Evolutionary conservation across 768 basidiomycete species (phyloP), one percentile per base, ranked within the genome.

Genomic region (Mycena kentingensis): DNA sequence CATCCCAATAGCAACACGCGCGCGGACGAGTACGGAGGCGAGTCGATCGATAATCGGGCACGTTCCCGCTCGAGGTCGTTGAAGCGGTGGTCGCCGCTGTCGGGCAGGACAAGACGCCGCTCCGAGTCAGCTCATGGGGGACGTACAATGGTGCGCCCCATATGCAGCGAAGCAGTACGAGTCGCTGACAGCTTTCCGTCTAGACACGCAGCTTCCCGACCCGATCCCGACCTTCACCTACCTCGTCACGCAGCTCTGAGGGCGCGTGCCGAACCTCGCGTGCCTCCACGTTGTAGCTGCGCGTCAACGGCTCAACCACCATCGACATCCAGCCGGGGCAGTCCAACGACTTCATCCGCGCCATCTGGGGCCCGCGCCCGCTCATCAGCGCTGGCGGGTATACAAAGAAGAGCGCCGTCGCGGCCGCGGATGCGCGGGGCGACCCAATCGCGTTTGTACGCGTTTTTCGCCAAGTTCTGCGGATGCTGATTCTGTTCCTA

Each of bases 51-150:
- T 64, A 77, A 77, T 52, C 69, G 82, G 15, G 62, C 69, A 66
- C 77, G 11, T 82, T 84, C 62, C 47, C 65, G 1, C 67, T 78
- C n/a, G 75, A 78, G 53, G 68, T 79, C 32, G 56, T 74, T 26
- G 64, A 73, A 19, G 74, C 75, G 2, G 64, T 81, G n/a, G 58
- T 62, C n/a, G 59, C 68, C 0, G 72, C 75, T 1, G 65, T 81
- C 39, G 83, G 81, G 4, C 60, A 67, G 37, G 73, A 77, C 21
- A 68, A 67, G 7, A 68, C 71, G 6, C 78, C 67, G 1, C 62
- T 81, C 42, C 72, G 79, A 3, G 24, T 81, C 13, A 73, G 73
- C 49, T 78, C 74, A 2, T 79, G 70, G 72, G 61, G 59, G 16
- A 35, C 47, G 2, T 67, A 59, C 49, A 68, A 70, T 29, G 62